Evolutionary conservation across 1,139 yeast species (phyloP), one percentile per base, ranked within the genome.

Genomic region (Zhuliangozyma blackwelliae): DNA sequence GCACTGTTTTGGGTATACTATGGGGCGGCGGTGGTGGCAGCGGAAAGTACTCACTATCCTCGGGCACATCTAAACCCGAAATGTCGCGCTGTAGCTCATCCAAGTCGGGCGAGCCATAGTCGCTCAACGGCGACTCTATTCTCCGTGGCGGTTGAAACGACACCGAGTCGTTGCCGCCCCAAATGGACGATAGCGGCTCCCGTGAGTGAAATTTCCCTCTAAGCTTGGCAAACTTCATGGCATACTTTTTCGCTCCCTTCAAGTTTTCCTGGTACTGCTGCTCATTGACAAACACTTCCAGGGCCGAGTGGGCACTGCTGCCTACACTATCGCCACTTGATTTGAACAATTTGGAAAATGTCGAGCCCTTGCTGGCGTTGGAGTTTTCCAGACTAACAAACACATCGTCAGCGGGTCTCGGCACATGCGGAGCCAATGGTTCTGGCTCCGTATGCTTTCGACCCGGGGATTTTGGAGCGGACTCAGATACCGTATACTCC

Each of bases 191-290:
- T 22, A 65, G 54, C 5, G 72, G 65, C 36, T 68, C 73, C 45
- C 61, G 65, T n/a, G 59, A 46, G 37, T 55, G 59, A 40, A 68
- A 59, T 43, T 59, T 64, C 32, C 44, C 50, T 39, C 57, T 64
- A 31, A 68, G 46, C 47, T 59, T 65, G 38, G 51, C 50, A 39
- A 69, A 54, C 36, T 61, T 63, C 21, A 48, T 43, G 8, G 50
- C 48, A 37, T 55, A 57, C 37, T 57, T 61, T 30, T 52, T 52
- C 10, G 51, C 39, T 6, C 53, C 50, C 32, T 49, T 48, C 7
- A 41, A 38, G 13, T 42, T 46, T 38, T 32, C 48, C 25, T 28
- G 50, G 47, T 30, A 37, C 37, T 10, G 43, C 35, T 25, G 38
- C 29, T 40, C 49, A 7, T 34, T 37, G 5, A 49, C 48, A 37